Evolutionary conservation across 192 early-diverging fungal genomes (phyloP), one percentile per base, ranked within the genome.

Genomic region (Linnemannia schmuckeri): DNA sequence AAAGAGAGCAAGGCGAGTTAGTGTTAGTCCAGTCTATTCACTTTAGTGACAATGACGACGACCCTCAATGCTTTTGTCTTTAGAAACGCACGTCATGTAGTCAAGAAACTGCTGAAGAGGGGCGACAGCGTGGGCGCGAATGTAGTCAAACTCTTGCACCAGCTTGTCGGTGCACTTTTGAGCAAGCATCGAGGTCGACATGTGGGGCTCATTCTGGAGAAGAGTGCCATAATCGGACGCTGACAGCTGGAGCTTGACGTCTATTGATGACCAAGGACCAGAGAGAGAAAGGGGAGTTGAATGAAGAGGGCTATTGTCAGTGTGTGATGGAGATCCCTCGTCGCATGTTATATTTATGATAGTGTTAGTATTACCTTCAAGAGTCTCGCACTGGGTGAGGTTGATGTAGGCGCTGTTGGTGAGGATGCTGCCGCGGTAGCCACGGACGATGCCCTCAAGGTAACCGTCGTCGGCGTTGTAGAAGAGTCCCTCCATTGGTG

Each of bases 381-480:
- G 93, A 24, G 97, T 98, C 89, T 99, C 98, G 93, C 99, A 99
- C 85, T 99, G 99, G 24, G 97, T 96, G 76, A 99, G 90, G 93
- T 99, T 99, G 70, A 95, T 89, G 91, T 99, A 99, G 75, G 97
- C 93, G 49, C 91, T 90, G 49, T 90, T 86, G 42, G 91, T 95
- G 72, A 99, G 91, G 77, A 99, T 94, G 44, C 95, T 97, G 77
- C 93, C 92, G 81, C 96, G 95, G 93, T 96, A 99, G 24, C 99
- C 99, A 76, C 99, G 95, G 70, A 99, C 94, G 72, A 99, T 95
- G 46, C 94, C 99, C 89, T 99, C 98, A 33, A 99, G 90, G 87
- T 94, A 99, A 37, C 99, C 98, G 55, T 95, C 90, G 83, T 97
- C 96, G 27, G 93, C 92, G 91, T 99, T 99, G 90, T 96, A 99